A percentile compares a stretch with the other conserved stretches of the same genome.
Evolutionary conservation across 2,329 filamentous ascomycete genomes (phyloP).

Genomic region (Tetracladium maxilliforme): DNA sequence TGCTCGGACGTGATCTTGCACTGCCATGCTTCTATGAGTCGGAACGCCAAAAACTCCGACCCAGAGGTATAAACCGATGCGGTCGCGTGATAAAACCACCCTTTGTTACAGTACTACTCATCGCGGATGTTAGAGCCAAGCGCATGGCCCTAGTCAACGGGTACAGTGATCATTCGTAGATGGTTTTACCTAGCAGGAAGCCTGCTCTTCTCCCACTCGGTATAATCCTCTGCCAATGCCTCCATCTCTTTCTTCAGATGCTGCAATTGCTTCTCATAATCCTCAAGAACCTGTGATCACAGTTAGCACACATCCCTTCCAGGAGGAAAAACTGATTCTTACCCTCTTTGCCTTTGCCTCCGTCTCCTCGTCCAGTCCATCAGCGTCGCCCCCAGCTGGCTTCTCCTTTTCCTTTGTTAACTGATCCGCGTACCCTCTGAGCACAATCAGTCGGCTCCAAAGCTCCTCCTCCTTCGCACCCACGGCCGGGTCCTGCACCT

Average conservation of each 20-base stretch:
- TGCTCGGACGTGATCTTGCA: too few species aligned
- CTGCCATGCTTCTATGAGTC: too few species aligned
- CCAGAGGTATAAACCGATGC: too few species aligned
- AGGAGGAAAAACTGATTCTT: constrained; percentile 9
- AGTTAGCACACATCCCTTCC: constrained; percentile 6
- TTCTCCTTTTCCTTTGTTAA: constrained; percentile 63
- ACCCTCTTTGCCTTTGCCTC: constrained; percentile 65
- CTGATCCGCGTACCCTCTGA: constrained; percentile 58
- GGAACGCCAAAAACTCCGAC: too few species aligned
- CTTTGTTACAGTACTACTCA: too few species aligned
- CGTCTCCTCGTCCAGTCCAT: constrained; percentile 52
- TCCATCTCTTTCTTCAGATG: constrained; percentile 55
- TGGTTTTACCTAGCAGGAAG: constrained; percentile 7
- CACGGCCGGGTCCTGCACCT: constrained; percentile 60
- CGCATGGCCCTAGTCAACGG: too few species aligned
- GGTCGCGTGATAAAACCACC: too few species aligned
- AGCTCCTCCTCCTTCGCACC: constrained; percentile 69
- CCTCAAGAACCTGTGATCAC: constrained; percentile 49
- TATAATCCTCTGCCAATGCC: constrained; percentile 34
- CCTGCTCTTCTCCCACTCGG: constrained; percentile 31
- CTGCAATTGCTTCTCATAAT: constrained; percentile 67
- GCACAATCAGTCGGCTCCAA: constrained; percentile 66
- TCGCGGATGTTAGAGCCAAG: too few species aligned
- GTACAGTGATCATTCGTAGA: too few species aligned
- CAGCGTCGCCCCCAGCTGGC: constrained; percentile 38